phyloP scores from a whole-genome alignment of 192 early-diverging fungal genomes.

The Dissophora globulifera region DNA sequence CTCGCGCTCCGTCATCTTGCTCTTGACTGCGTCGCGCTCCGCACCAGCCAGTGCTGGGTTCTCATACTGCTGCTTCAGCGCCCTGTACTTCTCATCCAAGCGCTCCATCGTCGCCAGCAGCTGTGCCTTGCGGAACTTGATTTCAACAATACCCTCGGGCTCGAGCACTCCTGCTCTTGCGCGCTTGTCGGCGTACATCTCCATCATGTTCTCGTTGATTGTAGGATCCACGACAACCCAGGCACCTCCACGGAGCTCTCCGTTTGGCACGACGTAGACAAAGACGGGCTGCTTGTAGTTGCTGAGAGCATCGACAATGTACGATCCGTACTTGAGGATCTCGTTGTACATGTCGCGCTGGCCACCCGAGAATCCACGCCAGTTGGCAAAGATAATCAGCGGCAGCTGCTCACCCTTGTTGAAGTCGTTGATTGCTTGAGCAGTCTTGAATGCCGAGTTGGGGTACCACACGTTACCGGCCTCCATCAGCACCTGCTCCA shows the following conservation, averaged over 20 bases:
- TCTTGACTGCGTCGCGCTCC: constrained; percentile 74
- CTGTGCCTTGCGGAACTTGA: constrained; percentile 97
- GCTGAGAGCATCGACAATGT: constrained; percentile 97
- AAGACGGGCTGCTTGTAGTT: constrained; percentile 98
- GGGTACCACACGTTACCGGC: constrained; percentile 99
- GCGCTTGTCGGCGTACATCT: constrained; percentile 97
- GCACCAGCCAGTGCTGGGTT: constrained; percentile 63
- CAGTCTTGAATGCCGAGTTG: constrained; percentile 99
- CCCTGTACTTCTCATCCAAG: constrained; percentile 81
- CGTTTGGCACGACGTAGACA: constrained; percentile 93
- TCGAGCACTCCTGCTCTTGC: constrained; percentile 96
- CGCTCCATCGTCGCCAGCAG: constrained; percentile 94
- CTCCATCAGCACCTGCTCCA: constrained; percentile 89
- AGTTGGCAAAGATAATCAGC: constrained; percentile 99
- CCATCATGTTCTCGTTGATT: constrained; percentile 98
- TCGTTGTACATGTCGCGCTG: constrained; percentile 99
- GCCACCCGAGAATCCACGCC: constrained; percentile 99
- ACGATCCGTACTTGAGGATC: constrained; percentile 95
- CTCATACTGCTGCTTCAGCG: constrained; percentile 72
- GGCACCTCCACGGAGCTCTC: constrained; percentile 97
- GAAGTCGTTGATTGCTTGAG: constrained; percentile 98
- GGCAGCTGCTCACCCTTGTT: constrained; percentile 99
- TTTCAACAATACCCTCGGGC: constrained; percentile 97
- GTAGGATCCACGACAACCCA: constrained; percentile 98
- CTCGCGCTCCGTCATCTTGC: constrained; percentile 83